Percentiles rank a stretch among this genome's conserved stretches.
These are phyloP conservation scores for Aspergillus caelatus DNA, from an alignment of 2,329 filamentous ascomycete species.

Conservation along the genomic window DNA sequence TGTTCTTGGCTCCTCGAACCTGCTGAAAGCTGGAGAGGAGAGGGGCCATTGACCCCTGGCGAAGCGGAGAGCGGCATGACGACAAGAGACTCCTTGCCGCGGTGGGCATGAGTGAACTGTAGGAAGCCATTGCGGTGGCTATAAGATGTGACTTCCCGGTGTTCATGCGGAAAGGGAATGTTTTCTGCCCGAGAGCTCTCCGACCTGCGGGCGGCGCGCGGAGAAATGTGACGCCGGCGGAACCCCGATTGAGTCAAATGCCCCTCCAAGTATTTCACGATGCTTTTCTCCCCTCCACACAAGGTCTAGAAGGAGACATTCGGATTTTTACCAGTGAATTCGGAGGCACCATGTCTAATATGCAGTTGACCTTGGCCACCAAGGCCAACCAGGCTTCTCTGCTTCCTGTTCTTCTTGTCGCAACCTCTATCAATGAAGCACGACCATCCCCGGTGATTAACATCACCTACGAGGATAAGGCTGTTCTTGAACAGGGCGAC, in stretches of 20 bases:
- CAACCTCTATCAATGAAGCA: slow-evolving; percentile 43
- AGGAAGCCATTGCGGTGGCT: slow-evolving; percentile 36
- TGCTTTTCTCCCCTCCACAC: slow-evolving; percentile 9
- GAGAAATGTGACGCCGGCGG: slow-evolving; percentile 36
- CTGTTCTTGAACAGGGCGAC: slow-evolving; percentile 36
- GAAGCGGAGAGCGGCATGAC: slow-evolving; percentile 35
- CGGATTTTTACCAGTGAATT: slow-evolving; percentile 1
- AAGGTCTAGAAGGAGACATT: background rate
- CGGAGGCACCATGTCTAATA: slow-evolving; percentile 33
- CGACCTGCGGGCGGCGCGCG: slow-evolving; percentile 30
- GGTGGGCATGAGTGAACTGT: slow-evolving; percentile 36
- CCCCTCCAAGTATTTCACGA: slow-evolving; percentile 25
- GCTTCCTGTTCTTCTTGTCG: slow-evolving; percentile 46
- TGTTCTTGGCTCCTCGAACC: slow-evolving; percentile 40
- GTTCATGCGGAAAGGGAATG: slow-evolving; percentile 26
- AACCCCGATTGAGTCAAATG: slow-evolving; percentile 24
- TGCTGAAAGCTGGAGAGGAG: slow-evolving; percentile 37
- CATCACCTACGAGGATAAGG: slow-evolving; percentile 43
- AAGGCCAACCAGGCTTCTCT: slow-evolving; percentile 44
- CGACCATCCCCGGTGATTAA: slow-evolving; percentile 37
- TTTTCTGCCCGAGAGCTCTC: slow-evolving; percentile 38
- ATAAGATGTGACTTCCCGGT: slow-evolving; percentile 5
- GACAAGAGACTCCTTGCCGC: slow-evolving; percentile 38
- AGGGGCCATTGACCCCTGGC: slow-evolving; percentile 34
- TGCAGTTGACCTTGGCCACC: slow-evolving; percentile 40